Base-by-base conservation (phyloP, 1,284 basidiomycete species). In the Papiliotrema fonsecae region DNA sequence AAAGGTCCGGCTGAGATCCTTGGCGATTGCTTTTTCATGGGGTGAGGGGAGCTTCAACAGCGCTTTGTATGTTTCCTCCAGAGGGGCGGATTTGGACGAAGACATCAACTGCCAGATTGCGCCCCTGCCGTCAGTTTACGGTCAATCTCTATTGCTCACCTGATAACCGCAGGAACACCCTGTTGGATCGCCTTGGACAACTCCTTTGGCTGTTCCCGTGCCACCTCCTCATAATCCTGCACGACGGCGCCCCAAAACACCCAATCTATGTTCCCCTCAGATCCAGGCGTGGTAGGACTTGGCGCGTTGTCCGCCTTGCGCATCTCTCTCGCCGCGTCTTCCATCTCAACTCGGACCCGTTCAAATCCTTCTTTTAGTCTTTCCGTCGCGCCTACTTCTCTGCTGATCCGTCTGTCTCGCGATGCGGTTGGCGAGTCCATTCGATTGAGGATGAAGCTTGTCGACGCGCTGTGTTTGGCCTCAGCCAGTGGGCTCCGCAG, bases 61-160 rank as follows among this genome's bases (percentile, higher is more conserved):
- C 38, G 79, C 79, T 38, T 92, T 77, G 74, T 98, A 99, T 16
- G 84, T 82, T 51, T 79, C 79, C 73, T 98, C 96, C 21, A 97
- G 78, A 58, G 86, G 85, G 6, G 80, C 77, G 61, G 97, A 90
- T 74, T 99, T 96, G 6, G 88, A 89, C 25, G 87, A 89, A 43
- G 87, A 90, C 92, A 98, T 97, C 69, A 97, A 80, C 70, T 98
- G 94, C 94, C 94, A 98, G 75, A 96, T 86, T 84, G 97, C 93
- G 21, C 93, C 93, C 40, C 93, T 82, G 34, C 91, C 18, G 18
- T 45, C 31, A 47, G 42, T 16, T 10, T 38, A 10, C 3, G 6
- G 10, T n/a, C n/a, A n/a, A n/a, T n/a, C n/a, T n/a, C 81, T 31
- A 21, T 25, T 42, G 45, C 62, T 41, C 39, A 65, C 59, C 71